Conservation (phyloP, 2,329 filamentous ascomycete species). For the Sarocladium brachiariae region DNA sequence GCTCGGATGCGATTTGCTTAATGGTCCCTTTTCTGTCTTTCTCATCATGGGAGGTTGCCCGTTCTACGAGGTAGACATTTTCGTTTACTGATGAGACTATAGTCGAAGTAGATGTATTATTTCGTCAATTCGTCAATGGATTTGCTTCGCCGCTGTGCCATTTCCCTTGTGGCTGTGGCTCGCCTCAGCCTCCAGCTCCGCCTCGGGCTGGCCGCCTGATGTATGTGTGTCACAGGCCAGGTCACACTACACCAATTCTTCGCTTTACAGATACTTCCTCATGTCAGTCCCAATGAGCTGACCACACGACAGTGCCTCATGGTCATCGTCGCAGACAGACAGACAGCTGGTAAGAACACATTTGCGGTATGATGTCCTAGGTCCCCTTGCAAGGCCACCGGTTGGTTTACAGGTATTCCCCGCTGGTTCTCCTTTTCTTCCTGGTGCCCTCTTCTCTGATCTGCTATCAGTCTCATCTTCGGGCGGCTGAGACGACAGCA, state of each 20-base stretch:
- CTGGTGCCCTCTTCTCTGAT: background rate
- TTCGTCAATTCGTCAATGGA: too few relatives aligned
- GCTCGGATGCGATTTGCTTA: too few relatives aligned
- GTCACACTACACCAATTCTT: background rate
- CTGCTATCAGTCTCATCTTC: constrained; percentile 4
- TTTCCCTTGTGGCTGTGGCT: background rate
- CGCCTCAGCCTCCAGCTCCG: constrained; percentile 3
- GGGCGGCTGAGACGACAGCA: constrained; percentile 11
- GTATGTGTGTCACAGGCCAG: background rate
- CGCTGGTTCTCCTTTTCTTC: background rate
- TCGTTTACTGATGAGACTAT: too few relatives aligned
- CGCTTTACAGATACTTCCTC: background rate
- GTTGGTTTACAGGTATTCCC: background rate
- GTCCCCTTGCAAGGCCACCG: background rate
- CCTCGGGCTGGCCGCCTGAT: constrained; percentile 3
- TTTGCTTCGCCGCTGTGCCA: too few relatives aligned
- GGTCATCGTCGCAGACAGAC: constrained; percentile 1
- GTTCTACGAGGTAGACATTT: too few relatives aligned
- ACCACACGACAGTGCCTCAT: constrained; percentile 7
- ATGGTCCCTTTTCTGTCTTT: too few relatives aligned
- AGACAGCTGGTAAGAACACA: too few relatives aligned
- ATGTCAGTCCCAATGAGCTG: background rate
- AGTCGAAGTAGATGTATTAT: too few relatives aligned
- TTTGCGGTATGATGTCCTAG: background rate
- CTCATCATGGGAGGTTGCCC: too few relatives aligned